Conservation (phyloP, 2,329 filamentous ascomycete genomes). For the Curvularia eragrostidis region DNA sequence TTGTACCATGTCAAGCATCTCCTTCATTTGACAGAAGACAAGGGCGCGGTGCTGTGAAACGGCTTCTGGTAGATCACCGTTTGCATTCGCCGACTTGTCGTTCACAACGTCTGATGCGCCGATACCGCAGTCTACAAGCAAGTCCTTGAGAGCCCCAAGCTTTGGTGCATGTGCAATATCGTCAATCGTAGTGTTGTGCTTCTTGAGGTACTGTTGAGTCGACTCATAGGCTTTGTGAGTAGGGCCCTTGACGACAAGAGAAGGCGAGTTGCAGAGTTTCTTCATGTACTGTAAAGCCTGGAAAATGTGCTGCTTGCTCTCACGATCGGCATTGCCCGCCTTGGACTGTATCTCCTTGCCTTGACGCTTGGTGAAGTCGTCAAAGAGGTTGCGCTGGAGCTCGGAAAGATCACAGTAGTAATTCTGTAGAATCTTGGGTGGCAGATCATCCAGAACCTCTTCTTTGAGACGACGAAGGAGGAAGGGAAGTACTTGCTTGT, state of each 20-base stretch:
- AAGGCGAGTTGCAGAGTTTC: slow-evolving; percentile 97
- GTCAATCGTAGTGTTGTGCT: slow-evolving; percentile 80
- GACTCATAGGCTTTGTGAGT: slow-evolving; percentile 89
- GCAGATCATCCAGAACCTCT: slow-evolving; percentile 93
- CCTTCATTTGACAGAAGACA: slow-evolving; percentile 99
- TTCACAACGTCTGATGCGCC: slow-evolving; percentile 62
- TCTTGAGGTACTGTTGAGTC: slow-evolving; percentile 79
- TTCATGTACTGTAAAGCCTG: slow-evolving; percentile 99
- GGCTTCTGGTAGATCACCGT: slow-evolving; percentile 71
- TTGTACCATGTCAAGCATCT: slow-evolving; percentile 99
- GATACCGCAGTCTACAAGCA: slow-evolving; percentile 98
- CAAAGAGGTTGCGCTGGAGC: slow-evolving; percentile 91
- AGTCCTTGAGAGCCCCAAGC: slow-evolving; percentile 83
- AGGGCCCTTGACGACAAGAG: slow-evolving; percentile 87
- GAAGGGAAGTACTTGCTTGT: slow-evolving; percentile 98
- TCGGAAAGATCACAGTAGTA: slow-evolving; percentile 99
- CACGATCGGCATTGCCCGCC: slow-evolving; percentile 80
- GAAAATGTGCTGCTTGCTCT: slow-evolving; percentile 98
- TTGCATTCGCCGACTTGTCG: slow-evolving; percentile 54
- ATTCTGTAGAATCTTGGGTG: slow-evolving; percentile 98
- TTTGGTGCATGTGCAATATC: slow-evolving; percentile 92
- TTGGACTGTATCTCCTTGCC: slow-evolving; percentile 85
- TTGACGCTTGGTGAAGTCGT: slow-evolving; percentile 94
- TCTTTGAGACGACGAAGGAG: slow-evolving; percentile 94
- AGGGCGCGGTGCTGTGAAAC: slow-evolving; percentile 96